phyloP scores from a whole-genome alignment of 345 rosid genomes.

The Bretschneidera sinensis region DNA sequence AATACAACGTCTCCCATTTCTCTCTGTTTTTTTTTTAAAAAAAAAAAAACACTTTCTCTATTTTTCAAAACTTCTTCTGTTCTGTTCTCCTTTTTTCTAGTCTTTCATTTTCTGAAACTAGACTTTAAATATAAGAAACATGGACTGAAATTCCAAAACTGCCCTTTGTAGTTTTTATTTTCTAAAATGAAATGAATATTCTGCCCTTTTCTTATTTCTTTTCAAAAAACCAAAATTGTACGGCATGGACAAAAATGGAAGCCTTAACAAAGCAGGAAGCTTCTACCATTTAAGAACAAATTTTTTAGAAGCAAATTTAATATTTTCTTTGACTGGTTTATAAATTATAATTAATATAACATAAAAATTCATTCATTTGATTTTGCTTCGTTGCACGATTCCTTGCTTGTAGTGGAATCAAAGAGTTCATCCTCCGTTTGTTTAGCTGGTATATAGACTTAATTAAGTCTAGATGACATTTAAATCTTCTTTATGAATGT shows the following conservation, averaged over 20 bases:
- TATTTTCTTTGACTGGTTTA: no score
- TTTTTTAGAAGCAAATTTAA: no score
- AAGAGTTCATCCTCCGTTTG: no score
- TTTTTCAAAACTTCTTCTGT: conserved; percentile 16
- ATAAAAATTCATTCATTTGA: no score
- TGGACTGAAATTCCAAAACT: conserved; percentile 19
- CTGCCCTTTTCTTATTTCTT: conserved; percentile 1
- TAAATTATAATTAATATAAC: no score
- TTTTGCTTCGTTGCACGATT: no score
- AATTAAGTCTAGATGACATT: no score
- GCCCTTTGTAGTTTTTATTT: conserved; percentile 23
- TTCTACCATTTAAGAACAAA: no score
- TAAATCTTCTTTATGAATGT: no score
- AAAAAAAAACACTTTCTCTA: background rate
- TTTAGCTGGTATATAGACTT: no score
- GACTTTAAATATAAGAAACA: conserved; percentile 20
- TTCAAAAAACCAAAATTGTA: background rate
- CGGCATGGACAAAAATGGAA: background rate
- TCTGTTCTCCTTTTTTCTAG: no score
- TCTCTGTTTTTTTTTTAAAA: conserved; percentile 3
- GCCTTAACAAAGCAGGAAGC: background rate
- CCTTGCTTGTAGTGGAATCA: no score
- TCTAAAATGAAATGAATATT: background rate
- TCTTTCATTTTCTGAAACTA: background rate
- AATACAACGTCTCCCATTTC: conserved; percentile 57